Conservation (phyloP, 148 eudicot genomes). For the Silene latifolia region DNA sequence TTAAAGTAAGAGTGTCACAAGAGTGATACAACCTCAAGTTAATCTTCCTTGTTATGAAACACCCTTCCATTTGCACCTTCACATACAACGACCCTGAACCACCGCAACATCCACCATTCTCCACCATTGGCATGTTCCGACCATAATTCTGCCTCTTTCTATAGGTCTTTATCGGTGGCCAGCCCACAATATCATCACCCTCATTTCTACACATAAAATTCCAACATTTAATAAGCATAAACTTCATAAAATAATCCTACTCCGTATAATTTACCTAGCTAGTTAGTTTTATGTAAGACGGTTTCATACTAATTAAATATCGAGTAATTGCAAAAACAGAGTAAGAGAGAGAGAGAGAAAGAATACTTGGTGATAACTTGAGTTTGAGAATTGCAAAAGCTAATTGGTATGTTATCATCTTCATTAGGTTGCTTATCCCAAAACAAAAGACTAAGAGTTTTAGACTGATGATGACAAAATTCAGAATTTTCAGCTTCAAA, state of each 20-base stretch:
- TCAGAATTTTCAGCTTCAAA: conserved; percentile 18
- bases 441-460: conserved; percentile 40
- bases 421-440: conserved; percentile 43
- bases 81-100: conserved; percentile 35
- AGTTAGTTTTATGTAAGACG: too few relatives aligned
- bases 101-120: conserved; percentile 25
- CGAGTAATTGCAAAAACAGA: background rate
- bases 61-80: conserved; percentile 84
- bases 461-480: background rate
- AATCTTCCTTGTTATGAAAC: conserved; percentile 63
- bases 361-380: conserved; percentile 28
- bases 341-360: background rate
- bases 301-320: background rate
- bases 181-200: conserved; percentile 47
- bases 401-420: conserved; percentile 27
- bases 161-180: conserved; percentile 66
- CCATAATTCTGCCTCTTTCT: conserved; percentile 33
- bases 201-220: conserved; percentile 21
- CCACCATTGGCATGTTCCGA: conserved; percentile 16
- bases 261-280: background rate
- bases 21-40: conserved; percentile 41
- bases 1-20: conserved; percentile 38
- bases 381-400: conserved; percentile 20
- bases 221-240: conserved; percentile 3
- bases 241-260: background rate